These are phyloP conservation scores for Sugiyamaella floridensis DNA, from an alignment of 805 yeast genomes.

Conservation along the genomic window DNA sequence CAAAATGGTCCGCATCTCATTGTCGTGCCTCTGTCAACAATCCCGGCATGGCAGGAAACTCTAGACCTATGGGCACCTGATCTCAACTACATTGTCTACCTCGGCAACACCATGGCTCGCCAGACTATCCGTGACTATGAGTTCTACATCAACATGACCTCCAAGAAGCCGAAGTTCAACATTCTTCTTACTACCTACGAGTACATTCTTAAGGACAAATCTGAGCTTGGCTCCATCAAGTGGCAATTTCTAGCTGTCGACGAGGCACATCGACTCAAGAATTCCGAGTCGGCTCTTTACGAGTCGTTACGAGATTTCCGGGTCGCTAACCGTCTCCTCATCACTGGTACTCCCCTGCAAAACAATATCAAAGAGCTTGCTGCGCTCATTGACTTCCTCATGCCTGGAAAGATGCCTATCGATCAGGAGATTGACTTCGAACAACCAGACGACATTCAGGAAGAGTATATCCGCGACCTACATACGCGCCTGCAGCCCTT, in stretches of 20 bases:
- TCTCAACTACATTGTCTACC: constrained; percentile 81
- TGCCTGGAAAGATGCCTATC: constrained; percentile 89
- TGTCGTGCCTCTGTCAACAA: constrained; percentile 92
- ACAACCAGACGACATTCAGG: constrained; percentile 79
- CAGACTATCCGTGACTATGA: constrained; percentile 77
- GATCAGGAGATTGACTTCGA: constrained; percentile 96
- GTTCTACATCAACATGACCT: constrained; percentile 51
- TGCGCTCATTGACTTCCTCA: constrained; percentile 86
- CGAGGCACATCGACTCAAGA: constrained; percentile 95
- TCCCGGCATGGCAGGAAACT: constrained; percentile 99
- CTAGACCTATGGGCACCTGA: constrained; percentile 98
- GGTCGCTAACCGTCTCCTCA: constrained; percentile 75
- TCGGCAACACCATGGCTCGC: constrained; percentile 88
- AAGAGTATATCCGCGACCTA: constrained; percentile 75
- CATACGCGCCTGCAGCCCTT: constrained; percentile 85
- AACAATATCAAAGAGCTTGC: constrained; percentile 93
- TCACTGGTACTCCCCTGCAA: constrained; percentile 97
- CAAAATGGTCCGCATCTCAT: constrained; percentile 97
- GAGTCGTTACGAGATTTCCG: constrained; percentile 80
- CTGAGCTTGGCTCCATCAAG: constrained; percentile 69
- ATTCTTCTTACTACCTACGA: constrained; percentile 93
- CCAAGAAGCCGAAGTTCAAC: constrained; percentile 77
- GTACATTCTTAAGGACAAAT: constrained; percentile 83
- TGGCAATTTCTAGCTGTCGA: constrained; percentile 99
- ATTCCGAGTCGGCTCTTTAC: constrained; percentile 87